Percentiles rank a stretch among this genome's conserved stretches.
Conservation (phyloP, 139 green algal genomes). For the Ettlia oleoabundans region DNA sequence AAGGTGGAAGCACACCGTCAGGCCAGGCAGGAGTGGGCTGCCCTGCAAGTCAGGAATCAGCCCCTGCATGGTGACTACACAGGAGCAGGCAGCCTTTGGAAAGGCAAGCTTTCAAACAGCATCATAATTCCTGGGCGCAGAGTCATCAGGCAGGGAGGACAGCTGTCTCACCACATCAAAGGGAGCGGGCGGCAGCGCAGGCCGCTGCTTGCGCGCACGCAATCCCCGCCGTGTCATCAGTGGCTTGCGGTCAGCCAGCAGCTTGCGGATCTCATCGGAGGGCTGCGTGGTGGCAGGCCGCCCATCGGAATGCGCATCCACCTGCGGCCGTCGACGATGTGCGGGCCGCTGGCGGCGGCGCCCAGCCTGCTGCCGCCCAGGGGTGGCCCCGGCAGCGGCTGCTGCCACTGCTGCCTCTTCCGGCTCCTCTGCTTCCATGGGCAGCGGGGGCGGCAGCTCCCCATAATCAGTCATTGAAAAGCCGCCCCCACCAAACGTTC, state of each 20-base stretch:
- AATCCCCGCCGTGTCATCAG: slow-evolving; percentile 46
- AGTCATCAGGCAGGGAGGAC: no score
- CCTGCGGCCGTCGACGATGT: not conserved
- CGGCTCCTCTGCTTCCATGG: not conserved
- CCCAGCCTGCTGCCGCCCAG: not conserved
- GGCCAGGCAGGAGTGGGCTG: no score
- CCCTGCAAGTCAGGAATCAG: no score
- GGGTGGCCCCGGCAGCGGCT: not conserved
- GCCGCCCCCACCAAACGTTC: not conserved
- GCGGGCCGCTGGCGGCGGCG: not conserved
- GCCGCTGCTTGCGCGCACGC: not conserved
- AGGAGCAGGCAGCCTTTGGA: no score
- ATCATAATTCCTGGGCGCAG: no score
- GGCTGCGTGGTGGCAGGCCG: slow-evolving; percentile 34
- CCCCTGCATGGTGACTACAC: no score
- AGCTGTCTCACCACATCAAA: slow-evolving; percentile 26
- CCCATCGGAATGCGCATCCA: slow-evolving; percentile 36
- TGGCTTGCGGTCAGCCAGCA: slow-evolving; percentile 54
- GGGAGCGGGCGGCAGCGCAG: not conserved
- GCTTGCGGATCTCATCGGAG: slow-evolving; percentile 49
- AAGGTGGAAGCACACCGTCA: no score
- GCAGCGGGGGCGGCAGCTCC: not conserved
- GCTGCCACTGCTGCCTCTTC: not conserved
- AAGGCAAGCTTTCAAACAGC: no score
- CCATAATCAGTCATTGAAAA: not conserved